Conservation (phyloP, 2,329 filamentous ascomycete species). For the Xylaria sp. region DNA sequence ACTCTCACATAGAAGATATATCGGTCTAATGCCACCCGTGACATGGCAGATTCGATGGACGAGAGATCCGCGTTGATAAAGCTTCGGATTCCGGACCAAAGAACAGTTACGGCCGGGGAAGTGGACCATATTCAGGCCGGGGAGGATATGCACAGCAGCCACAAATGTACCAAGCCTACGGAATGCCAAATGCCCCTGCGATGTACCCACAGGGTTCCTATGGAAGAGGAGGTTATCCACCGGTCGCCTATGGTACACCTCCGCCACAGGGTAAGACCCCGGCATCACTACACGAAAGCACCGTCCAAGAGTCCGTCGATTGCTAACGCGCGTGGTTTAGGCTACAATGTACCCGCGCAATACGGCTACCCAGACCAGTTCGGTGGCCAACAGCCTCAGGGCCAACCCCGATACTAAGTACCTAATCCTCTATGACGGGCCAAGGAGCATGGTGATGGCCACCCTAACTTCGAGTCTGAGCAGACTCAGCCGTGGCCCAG, state of each 20-base stretch:
- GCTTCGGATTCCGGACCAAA: conserved; percentile 80
- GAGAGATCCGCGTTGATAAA: conserved; percentile 93
- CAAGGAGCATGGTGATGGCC: background rate
- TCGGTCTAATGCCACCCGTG: background rate
- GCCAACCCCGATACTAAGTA: conserved; percentile 49
- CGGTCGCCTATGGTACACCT: conserved; percentile 48
- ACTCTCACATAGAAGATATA: background rate
- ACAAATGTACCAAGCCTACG: conserved; percentile 48
- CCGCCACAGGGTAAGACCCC: conserved; percentile 50
- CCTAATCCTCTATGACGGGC: background rate
- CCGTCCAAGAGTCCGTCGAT: background rate
- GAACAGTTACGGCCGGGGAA: conserved; percentile 53
- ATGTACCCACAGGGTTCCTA: conserved; percentile 49
- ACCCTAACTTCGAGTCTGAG: background rate
- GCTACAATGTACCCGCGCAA: conserved; percentile 35
- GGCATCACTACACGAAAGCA: background rate
- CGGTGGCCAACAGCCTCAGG: conserved; percentile 46
- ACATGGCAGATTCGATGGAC: conserved; percentile 80
- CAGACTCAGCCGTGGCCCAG: background rate
- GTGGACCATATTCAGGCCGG: conserved; percentile 42
- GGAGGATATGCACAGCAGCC: conserved; percentile 40
- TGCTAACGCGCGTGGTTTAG: conserved; percentile 26
- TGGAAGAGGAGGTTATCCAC: conserved; percentile 50
- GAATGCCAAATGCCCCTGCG: conserved; percentile 42
- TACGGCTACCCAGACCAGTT: conserved; percentile 56